A percentile compares a stretch with the other conserved stretches of the same genome.
Conservation (phyloP, 305 asterid genomes). For the Vinca major region DNA sequence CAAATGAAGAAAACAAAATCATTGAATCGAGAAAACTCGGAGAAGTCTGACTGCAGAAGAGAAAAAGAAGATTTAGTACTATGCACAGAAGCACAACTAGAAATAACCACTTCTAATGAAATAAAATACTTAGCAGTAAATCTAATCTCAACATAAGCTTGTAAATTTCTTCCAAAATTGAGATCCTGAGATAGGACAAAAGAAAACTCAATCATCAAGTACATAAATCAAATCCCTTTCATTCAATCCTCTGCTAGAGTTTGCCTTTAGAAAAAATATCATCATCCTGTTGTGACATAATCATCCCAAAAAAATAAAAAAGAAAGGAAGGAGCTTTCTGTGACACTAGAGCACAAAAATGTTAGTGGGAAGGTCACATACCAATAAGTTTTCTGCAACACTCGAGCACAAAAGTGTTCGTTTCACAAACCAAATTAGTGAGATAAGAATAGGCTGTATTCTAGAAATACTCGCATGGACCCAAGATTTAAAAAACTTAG, state of each 20-base stretch:
- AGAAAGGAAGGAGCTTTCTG: too few species aligned
- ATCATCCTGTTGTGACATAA: not conserved
- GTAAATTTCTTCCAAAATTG: slow-evolving; percentile 62
- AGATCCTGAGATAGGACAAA: slow-evolving; percentile 33
- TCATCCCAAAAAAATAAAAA: too few species aligned
- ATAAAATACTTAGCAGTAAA: slow-evolving; percentile 33
- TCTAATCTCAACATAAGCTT: slow-evolving; percentile 61
- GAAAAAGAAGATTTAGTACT: not conserved
- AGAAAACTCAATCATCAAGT: slow-evolving; percentile 14
- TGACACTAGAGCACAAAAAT: too few species aligned
- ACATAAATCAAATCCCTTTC: not conserved
- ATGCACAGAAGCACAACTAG: slow-evolving; percentile 13
- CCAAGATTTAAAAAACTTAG: not conserved
- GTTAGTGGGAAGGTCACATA: too few species aligned
- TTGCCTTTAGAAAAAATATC: not conserved
- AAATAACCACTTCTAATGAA: not conserved
- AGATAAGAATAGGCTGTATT: slow-evolving; percentile 1
- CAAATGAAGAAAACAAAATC: slow-evolving; percentile 87
- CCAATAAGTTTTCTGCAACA: too few species aligned
- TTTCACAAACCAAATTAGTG: not conserved
- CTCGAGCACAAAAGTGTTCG: not conserved
- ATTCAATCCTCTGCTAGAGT: not conserved
- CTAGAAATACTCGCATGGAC: not conserved
- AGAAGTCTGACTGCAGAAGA: slow-evolving; percentile 52
- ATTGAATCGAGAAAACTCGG: slow-evolving; percentile 74